Conservation (phyloP, 164 flowering plant species). For the Nymphaea thermarum region DNA sequence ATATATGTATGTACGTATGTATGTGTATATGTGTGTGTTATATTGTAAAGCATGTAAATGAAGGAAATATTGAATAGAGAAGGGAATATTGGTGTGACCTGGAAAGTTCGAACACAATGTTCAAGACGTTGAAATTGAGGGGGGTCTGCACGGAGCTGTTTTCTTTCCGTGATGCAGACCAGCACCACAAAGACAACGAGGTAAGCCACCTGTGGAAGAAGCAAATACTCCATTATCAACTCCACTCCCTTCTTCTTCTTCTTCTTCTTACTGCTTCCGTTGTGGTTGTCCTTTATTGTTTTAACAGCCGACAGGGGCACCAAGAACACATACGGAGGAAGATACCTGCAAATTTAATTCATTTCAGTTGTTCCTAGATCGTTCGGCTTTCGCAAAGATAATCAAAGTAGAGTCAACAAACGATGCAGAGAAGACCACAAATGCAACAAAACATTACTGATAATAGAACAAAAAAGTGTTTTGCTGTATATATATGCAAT, state of each 20-base stretch:
- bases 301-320: not conserved
- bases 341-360: not conserved
- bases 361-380: not conserved
- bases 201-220: not conserved
- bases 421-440: not conserved
- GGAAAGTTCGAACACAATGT: not conserved
- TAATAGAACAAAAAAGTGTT: no score
- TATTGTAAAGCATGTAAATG: no score
- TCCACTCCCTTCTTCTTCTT: not conserved
- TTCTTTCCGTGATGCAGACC: not conserved
- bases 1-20: no score
- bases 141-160: not conserved
- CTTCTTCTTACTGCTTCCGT: not conserved
- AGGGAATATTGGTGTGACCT: not conserved
- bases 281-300: not conserved
- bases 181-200: not conserved
- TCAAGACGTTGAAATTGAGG: not conserved
- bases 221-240: not conserved
- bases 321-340: not conserved
- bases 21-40: no score
- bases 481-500: no score
- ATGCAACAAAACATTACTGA: not conserved
- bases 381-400: not conserved
- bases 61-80: no score
- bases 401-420: not conserved